Base-by-base conservation (phyloP, 495 filamentous ascomycete genomes). In the Hamigera avellanea region DNA sequence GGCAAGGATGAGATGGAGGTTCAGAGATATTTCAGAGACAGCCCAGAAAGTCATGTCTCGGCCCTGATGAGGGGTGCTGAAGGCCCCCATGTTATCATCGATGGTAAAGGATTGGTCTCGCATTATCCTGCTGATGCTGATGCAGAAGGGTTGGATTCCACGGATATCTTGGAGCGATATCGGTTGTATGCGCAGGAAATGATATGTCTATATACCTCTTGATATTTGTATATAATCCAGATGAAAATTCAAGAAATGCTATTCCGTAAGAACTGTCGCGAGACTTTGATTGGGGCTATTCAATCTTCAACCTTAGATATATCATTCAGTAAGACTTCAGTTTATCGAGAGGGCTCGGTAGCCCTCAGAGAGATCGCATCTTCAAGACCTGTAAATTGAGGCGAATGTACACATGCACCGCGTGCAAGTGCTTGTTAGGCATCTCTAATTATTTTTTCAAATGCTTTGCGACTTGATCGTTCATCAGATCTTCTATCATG, bases 91-190 rank as follows among this genome's bases (percentile, higher is more conserved):
- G 54, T 69, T 19, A 56, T 65, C 8, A 67, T 75, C 28, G 70
- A 76, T 50, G 68, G 69, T 0, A 67, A 69, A 17, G 62, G 61
- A 4, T 46, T 76, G 26, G 70, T 59, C 14, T 61, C 61, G 14
- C 72, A 75, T 53, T 69, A 67, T 27, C 61, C 62, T 28, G 61
- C 62, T 21, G 51, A 37, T 8, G 50, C 57, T 13, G 56, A 45
- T 12, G 40, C 35, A 19, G 39, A 46, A 12, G 67, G 64, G 7
- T 43, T 75, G 12, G 62, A 59, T n/a, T 39, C 55, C 19, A 72
- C 69, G 4, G 69, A 75, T 49, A 46, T 73, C 9, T 42, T 75
- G n/a, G 50, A 64, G 26, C 49, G 70, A 10, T 75, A 75, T 45
- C 56, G 58, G 19, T 59, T 60, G 5, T 74, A 66, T 49, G 70